Percentiles rank a stretch among this genome's conserved stretches.
These are phyloP conservation scores for Saccharomyces eubayanus DNA, from an alignment of 805 yeast genomes.

Conservation along the genomic window DNA sequence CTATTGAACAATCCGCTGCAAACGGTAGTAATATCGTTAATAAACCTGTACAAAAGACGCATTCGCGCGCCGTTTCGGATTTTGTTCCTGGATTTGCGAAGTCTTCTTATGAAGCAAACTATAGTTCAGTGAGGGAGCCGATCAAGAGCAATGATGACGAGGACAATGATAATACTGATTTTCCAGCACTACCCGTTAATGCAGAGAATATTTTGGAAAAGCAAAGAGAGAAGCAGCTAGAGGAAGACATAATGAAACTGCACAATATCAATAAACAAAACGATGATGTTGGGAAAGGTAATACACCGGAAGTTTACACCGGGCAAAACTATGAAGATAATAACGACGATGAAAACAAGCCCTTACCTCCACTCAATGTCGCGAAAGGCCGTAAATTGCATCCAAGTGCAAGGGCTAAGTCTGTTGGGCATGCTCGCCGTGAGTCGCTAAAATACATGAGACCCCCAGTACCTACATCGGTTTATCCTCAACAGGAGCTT, in stretches of 20 bases:
- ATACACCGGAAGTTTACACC: background rate
- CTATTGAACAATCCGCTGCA: constrained; percentile 2
- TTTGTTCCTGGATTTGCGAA: constrained; percentile 18
- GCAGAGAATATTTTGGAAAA: constrained; percentile 29
- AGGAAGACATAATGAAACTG: constrained; percentile 17
- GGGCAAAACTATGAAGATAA: background rate
- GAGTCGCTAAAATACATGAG: constrained; percentile 40
- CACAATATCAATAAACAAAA: constrained; percentile 4
- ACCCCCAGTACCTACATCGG: constrained; percentile 28
- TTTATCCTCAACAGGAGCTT: constrained; percentile 21
- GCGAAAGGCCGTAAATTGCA: constrained; percentile 39
- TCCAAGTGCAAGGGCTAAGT: constrained; percentile 82
- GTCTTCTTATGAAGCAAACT: background rate
- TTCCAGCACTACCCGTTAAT: constrained; percentile 31
- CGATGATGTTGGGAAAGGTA: constrained; percentile 4
- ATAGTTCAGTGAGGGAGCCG: constrained; percentile 20
- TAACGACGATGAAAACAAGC: constrained; percentile 13
- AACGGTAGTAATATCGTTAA: constrained; percentile 3
- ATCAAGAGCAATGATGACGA: constrained; percentile 10
- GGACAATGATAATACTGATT: constrained; percentile 12
- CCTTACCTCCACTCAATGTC: constrained; percentile 17
- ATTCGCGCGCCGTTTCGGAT: constrained; percentile 36
- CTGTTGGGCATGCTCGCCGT: constrained; percentile 62
- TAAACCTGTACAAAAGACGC: constrained; percentile 17
- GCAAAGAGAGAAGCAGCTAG: constrained; percentile 21